Evolutionary conservation across 1,284 basidiomycete species (phyloP).

Genomic region (Apiotrichum gamsii): DNA sequence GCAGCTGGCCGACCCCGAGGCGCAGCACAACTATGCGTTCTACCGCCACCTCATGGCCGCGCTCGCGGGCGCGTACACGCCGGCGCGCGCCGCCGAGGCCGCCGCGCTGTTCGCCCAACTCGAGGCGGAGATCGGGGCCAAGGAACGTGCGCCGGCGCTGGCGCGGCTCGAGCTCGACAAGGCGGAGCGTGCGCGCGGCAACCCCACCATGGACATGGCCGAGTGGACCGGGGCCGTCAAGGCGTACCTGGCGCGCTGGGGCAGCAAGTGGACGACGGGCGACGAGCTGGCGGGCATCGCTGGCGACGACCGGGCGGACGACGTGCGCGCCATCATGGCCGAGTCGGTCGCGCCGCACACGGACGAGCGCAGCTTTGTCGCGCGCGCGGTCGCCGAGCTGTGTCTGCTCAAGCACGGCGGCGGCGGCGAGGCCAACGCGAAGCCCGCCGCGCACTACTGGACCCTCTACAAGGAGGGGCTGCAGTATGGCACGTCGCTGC

Average conservation of each 20-base stretch:
- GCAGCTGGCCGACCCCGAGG: slow-evolving; percentile 19
- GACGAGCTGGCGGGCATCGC: slow-evolving; percentile 29
- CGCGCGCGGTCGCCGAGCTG: slow-evolving; percentile 24
- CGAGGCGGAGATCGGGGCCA: slow-evolving; percentile 17
- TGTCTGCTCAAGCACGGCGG: slow-evolving; percentile 15
- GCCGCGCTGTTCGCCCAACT: slow-evolving; percentile 16
- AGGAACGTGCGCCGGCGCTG: slow-evolving; percentile 32
- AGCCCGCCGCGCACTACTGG: slow-evolving; percentile 25
- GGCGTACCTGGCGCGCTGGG: slow-evolving; percentile 35
- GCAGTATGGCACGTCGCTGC: slow-evolving; percentile 29
- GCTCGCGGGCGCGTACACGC: slow-evolving; percentile 1
- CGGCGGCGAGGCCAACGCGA: slow-evolving; percentile 7
- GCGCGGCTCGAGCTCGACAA: slow-evolving; percentile 28
- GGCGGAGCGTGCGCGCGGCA: slow-evolving; percentile 1
- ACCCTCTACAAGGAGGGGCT: slow-evolving; percentile 27
- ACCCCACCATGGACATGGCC: slow-evolving; percentile 1
- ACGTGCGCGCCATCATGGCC: slow-evolving; percentile 8
- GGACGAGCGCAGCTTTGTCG: slow-evolving; percentile 22
- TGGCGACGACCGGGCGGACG: slow-evolving; percentile 5
- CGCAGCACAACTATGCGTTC: slow-evolving; percentile 39
- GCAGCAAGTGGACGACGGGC: slow-evolving; percentile 28
- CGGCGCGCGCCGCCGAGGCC: slow-evolving; percentile 1
- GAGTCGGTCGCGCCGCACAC: slow-evolving; percentile 12
- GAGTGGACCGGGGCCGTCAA: slow-evolving; percentile 23
- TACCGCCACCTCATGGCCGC: slow-evolving; percentile 27